Conservation (phyloP, 169 alveolate species). For the Cyclospora cayetanensis region DNA sequence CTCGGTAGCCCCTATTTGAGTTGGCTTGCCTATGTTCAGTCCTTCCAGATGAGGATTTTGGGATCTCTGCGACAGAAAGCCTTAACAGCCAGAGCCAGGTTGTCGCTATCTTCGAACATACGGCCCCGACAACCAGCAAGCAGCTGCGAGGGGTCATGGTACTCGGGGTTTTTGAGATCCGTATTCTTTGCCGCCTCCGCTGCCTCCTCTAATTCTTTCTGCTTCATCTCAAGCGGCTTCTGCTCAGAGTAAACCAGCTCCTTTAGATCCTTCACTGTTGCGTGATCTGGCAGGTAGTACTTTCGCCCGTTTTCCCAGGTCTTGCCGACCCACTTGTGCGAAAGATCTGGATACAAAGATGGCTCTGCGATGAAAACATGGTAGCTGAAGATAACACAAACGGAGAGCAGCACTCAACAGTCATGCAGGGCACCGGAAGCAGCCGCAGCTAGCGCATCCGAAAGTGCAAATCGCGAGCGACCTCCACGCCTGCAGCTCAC, state of each 20-base stretch:
- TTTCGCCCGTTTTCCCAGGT: conserved; percentile 85
- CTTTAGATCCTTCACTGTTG: conserved; percentile 83
- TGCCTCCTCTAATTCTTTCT: background rate
- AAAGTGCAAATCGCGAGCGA: background rate
- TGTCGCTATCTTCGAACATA: conserved; percentile 84
- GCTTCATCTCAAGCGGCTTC: background rate
- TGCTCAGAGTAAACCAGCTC: conserved; percentile 69
- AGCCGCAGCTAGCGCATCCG: background rate
- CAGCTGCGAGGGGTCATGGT: conserved; percentile 74
- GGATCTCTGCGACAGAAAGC: conserved; percentile 90
- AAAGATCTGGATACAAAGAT: conserved; percentile 27
- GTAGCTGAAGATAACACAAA: conserved; percentile 42
- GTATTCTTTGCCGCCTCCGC: background rate
- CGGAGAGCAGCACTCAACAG: conserved; percentile 19
- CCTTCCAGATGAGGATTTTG: conserved; percentile 83
- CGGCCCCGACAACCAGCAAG: conserved; percentile 87
- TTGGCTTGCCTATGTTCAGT: too few species aligned
- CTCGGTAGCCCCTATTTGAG: too few species aligned
- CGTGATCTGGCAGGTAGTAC: conserved; percentile 80
- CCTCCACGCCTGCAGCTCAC: background rate
- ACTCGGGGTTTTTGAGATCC: background rate
- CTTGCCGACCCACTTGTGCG: conserved; percentile 67
- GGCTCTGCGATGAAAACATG: conserved; percentile 55
- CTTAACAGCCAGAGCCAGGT: conserved; percentile 86
- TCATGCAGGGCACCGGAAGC: background rate